Percentiles rank a stretch among this genome's conserved stretches.
These are phyloP conservation scores for Rhizophora mangle DNA, from an alignment of 345 rosid genomes.

Conservation along the genomic window DNA sequence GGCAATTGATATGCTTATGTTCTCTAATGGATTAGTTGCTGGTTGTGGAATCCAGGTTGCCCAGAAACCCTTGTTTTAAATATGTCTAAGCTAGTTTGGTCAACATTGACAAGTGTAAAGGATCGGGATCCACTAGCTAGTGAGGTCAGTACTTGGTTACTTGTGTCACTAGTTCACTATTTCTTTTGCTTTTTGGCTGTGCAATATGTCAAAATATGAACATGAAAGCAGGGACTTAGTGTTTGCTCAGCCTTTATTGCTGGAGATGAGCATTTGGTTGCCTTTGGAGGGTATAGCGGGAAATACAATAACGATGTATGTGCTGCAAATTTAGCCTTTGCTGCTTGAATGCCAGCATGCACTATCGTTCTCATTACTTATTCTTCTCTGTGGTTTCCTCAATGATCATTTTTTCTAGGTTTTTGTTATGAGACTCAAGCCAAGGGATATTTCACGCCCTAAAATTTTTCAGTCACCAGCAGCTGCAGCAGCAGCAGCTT, in stretches of 20 bases:
- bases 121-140: conserved; percentile 95
- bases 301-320: conserved; percentile 87
- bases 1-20: conserved; percentile 8
- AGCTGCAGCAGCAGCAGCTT: conserved; percentile 97
- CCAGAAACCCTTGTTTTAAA: conserved; percentile 74
- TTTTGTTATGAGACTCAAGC: conserved; percentile 73
- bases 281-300: conserved; percentile 98
- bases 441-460: conserved; percentile 56
- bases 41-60: conserved; percentile 50
- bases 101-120: conserved; percentile 57
- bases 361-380: background rate
- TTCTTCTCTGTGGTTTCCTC: conserved; percentile 7
- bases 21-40: background rate
- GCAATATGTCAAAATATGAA: conserved; percentile 7
- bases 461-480: conserved; percentile 92
- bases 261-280: conserved; percentile 73
- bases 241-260: conserved; percentile 61
- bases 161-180: background rate
- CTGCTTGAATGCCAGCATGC: background rate
- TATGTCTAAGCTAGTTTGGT: conserved; percentile 88
- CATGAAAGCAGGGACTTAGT: conserved; percentile 76
- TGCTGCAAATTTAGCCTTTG: background rate
- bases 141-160: conserved; percentile 53
- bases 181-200: conserved; percentile 4
- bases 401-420: conserved; percentile 41